Evolutionary conservation across 169 alveolate genomes (phyloP).

Genomic region (Perkinsus chesapeaki): DNA sequence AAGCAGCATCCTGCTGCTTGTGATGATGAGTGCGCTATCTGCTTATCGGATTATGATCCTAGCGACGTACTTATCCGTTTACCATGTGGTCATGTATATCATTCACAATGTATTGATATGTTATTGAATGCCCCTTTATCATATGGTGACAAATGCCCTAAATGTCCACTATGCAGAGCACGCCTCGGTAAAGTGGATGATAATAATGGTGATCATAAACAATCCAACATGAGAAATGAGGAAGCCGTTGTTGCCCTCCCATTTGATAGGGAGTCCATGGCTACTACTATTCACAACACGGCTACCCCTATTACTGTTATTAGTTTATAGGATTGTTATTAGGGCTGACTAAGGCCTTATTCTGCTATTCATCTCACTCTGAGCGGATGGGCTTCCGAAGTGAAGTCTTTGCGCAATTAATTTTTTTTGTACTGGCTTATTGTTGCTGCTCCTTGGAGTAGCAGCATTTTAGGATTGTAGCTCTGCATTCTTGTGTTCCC

Average conservation of each 20-base stretch:
- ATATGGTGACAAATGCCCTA: neutral
- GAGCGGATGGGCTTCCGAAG: constrained; percentile 7
- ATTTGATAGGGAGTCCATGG: no score
- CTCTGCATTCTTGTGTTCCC: no score
- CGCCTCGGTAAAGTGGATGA: neutral
- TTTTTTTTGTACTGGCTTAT: neutral
- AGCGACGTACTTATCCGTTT: neutral
- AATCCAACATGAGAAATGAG: neutral
- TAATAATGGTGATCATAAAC: no score
- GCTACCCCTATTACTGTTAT: no score
- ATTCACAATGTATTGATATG: neutral
- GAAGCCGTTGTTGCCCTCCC: neutral
- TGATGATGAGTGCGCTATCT: neutral
- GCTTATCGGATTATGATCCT: neutral
- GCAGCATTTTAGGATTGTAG: no score
- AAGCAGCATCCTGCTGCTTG: neutral
- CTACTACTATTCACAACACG: no score
- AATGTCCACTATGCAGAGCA: neutral
- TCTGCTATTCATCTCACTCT: neutral
- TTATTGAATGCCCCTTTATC: neutral
- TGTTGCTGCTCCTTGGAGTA: neutral
- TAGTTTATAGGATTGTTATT: neutral
- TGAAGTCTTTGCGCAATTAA: neutral
- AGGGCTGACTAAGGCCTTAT: neutral
- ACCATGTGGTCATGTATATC: neutral